Evolutionary conservation across 495 filamentous ascomycete species (phyloP).

Genomic region (Lichina pygmaea): DNA sequence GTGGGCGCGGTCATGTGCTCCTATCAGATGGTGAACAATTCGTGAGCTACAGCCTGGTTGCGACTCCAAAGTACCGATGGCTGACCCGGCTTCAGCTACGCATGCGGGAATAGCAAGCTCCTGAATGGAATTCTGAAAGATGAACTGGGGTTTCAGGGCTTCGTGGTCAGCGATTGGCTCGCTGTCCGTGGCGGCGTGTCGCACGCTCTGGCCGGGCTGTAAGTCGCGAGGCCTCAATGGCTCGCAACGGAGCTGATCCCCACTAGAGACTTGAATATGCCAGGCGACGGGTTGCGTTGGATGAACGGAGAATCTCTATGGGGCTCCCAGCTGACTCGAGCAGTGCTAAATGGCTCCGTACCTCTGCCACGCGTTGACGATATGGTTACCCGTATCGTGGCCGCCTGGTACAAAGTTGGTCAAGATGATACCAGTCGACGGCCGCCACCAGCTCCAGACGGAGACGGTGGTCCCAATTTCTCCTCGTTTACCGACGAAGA

Average conservation of each 20-base stretch:
- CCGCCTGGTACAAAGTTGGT: conserved; percentile 72
- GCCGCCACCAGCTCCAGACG: conserved; percentile 23
- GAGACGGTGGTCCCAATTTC: conserved; percentile 59
- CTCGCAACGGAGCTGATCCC: no score
- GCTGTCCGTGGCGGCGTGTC: conserved; percentile 63
- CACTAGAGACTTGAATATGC: conserved; percentile 69
- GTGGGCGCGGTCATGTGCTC: conserved; percentile 74
- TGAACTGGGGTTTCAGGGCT: conserved; percentile 84
- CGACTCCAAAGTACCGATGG: background rate
- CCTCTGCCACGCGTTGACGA: conserved; percentile 69
- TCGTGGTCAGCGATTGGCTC: conserved; percentile 82
- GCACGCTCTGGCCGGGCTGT: conserved; percentile 51
- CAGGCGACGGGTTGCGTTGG: conserved; percentile 64
- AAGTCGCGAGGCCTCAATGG: background rate
- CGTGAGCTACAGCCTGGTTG: conserved; percentile 18
- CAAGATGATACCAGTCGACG: conserved; percentile 46
- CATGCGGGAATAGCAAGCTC: conserved; percentile 77
- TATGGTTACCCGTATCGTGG: conserved; percentile 80
- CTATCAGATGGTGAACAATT: conserved; percentile 80
- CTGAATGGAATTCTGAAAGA: conserved; percentile 86
- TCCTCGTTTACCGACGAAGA: conserved; percentile 64
- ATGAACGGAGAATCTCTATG: conserved; percentile 52
- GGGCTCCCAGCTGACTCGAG: conserved; percentile 49
- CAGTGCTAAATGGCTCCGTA: conserved; percentile 59
- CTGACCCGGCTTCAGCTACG: conserved; percentile 6